Evolutionary conservation across 169 alveolate genomes (phyloP), one percentile per base, ranked within the genome.

Genomic region (Plasmodium inui): DNA sequence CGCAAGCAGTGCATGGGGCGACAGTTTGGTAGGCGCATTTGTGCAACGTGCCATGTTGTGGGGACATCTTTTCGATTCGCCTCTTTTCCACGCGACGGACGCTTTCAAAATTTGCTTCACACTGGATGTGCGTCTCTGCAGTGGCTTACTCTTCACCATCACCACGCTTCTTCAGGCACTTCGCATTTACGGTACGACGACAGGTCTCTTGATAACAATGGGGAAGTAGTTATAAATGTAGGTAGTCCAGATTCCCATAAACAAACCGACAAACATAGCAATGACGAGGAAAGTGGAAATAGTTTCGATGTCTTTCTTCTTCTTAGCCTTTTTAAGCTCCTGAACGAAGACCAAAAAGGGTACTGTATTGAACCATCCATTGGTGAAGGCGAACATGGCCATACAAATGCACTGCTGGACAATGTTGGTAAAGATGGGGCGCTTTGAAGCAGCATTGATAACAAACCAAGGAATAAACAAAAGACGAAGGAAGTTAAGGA

Each of bases 321-420:
- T 61, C 57, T 81, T 89, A 3, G 82, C 86, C 73, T 55, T 57
- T 80, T 81, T 89, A 37, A 89, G 74, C 37, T 89, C 94, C 10
- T 89, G 28, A 39, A 81, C 90, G 50, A 89, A 89, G 26, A 89
- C 90, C 28, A 89, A 34, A 81, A 80, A 89, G 67, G 94, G 94
- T 3, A 89, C 84, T 0, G 94, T 89, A 26, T 78, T 81, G 76
- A 89, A 89, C 94, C 94, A 89, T 9, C 94, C 94, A 80, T 89
- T 89, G 41, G 94, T 89, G 53, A 44, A 89, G 26, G 91, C 94
- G 41, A 89, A 70, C 26, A 81, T 2, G 46, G 94, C 88, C 83
- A 89, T 89, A 37, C 91, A 89, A 8, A 89, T 19, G 28, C 94
- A 89, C 22, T 80, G 94, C 26, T 89, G 90, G 28, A 79, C 83